These are phyloP conservation scores for Nicotiana otophora DNA, from an alignment of 257 asterid genomes.

Conservation along the genomic window DNA sequence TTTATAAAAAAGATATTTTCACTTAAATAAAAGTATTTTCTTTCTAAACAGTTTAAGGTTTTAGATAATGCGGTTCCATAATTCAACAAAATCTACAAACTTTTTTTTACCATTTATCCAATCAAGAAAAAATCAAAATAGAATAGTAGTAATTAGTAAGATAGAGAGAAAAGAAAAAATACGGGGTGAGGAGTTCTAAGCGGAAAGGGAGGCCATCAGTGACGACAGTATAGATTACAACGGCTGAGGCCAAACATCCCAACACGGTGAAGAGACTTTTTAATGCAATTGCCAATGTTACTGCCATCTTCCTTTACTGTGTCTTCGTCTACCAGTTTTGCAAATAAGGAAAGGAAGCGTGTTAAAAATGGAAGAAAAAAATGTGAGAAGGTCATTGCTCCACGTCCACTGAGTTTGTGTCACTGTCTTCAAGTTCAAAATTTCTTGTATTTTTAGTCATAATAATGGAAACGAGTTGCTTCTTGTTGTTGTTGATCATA, in stretches of 20 bases:
- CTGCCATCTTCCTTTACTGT: constrained; percentile 32
- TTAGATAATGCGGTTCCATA: not conserved
- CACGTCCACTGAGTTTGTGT: constrained; percentile 24
- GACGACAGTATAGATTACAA: constrained; percentile 47
- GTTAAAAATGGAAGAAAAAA: not conserved
- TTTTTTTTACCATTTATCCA: no score
- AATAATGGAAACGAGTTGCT: not conserved
- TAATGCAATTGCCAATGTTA: constrained; percentile 39
- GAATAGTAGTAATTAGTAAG: not conserved
- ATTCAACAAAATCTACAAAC: not conserved
- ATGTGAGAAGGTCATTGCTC: constrained; percentile 34
- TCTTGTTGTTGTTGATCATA: no score
- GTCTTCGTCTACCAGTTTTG: not conserved
- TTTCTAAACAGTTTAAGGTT: not conserved
- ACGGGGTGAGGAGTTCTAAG: constrained; percentile 75
- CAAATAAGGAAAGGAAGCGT: not conserved
- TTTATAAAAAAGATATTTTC: no score
- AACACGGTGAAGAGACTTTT: constrained; percentile 44
- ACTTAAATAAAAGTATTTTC: not conserved
- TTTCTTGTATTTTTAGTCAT: not conserved
- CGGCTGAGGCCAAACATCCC: constrained; percentile 50
- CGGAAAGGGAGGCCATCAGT: constrained; percentile 80
- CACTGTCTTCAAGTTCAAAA: not conserved
- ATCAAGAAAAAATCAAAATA: not conserved
- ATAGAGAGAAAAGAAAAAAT: constrained; percentile 10